These are phyloP conservation scores for Pseudozyma tsukubaensis DNA, from an alignment of 1,284 basidiomycete genomes.

Conservation along the genomic window DNA sequence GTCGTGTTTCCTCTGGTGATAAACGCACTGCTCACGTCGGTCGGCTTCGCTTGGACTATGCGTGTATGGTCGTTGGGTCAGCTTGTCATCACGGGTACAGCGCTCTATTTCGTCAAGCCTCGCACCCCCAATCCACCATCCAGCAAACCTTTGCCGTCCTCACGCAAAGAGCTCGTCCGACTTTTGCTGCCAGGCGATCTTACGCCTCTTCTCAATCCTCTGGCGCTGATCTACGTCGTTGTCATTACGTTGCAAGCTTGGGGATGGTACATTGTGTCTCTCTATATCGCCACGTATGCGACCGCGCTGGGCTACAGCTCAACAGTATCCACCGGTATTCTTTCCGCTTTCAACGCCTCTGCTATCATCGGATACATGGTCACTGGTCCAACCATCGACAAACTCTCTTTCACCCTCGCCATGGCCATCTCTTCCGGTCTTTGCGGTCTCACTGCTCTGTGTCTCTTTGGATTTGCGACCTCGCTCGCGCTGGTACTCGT, in stretches of 20 bases:
- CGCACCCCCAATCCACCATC: not conserved
- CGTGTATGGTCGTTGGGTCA: constrained; percentile 39
- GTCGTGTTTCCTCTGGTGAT: constrained; percentile 47
- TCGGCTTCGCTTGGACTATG: constrained; percentile 56
- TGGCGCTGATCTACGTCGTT: constrained; percentile 22
- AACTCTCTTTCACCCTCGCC: constrained; percentile 28
- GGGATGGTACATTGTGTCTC: constrained; percentile 52
- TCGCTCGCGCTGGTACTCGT: constrained; percentile 46
- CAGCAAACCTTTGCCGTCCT: constrained; percentile 4
- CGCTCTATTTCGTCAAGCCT: constrained; percentile 34
- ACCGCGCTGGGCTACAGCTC: constrained; percentile 45
- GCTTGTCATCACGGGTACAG: constrained; percentile 31
- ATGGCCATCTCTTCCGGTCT: constrained; percentile 38
- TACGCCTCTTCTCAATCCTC: constrained; percentile 8
- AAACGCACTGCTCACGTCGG: constrained; percentile 28
- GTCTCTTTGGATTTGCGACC: constrained; percentile 49
- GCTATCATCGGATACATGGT: constrained; percentile 51
- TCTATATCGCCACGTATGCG: constrained; percentile 52
- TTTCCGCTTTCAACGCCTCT: constrained; percentile 59
- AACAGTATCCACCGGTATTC: constrained; percentile 46
- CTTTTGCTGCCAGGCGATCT: constrained; percentile 16
- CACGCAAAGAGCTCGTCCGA: constrained; percentile 4
- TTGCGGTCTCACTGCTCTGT: constrained; percentile 34
- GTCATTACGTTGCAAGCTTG: constrained; percentile 44
- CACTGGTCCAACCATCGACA: constrained; percentile 47